Evolutionary conservation across 208 protist species (phyloP).

Genomic region (Trypanosoma rangeli): DNA sequence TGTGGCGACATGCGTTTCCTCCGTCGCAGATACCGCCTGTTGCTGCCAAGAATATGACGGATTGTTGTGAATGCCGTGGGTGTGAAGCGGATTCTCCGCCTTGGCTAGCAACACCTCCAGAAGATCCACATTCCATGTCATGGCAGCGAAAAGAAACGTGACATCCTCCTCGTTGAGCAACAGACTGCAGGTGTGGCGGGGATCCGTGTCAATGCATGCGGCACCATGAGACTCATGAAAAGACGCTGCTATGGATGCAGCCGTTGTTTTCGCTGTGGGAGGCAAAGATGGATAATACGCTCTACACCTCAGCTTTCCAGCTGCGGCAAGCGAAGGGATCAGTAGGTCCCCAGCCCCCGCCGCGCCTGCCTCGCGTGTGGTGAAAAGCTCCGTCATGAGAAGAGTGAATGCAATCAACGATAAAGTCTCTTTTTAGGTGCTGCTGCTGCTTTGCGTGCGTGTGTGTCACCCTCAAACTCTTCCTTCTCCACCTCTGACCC

Average conservation of each 20-base stretch:
- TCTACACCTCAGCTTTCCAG: not conserved
- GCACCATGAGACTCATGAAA: not conserved
- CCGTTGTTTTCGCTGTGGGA: not conserved
- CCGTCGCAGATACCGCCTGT: too few species aligned
- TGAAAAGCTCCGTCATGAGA: not conserved
- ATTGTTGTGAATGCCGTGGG: not conserved
- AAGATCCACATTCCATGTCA: constrained; percentile 73
- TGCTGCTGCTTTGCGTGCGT: not conserved
- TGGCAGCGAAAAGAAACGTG: constrained; percentile 53
- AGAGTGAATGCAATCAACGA: not conserved
- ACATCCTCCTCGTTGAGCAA: constrained; percentile 37
- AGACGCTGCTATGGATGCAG: not conserved
- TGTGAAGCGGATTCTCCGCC: constrained; percentile 44
- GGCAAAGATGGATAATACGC: not conserved
- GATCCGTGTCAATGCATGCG: not conserved
- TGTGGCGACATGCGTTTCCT: not conserved
- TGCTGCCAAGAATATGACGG: not conserved
- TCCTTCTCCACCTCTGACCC: not conserved
- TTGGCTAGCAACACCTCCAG: constrained; percentile 51
- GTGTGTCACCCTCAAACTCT: not conserved
- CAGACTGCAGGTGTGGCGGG: not conserved
- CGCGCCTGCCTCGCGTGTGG: not conserved
- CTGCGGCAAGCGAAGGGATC: not conserved
- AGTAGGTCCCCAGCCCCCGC: not conserved
- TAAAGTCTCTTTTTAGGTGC: not conserved